Conservation (phyloP, 305 asterid genomes). For the Solanum hybrid region DNA sequence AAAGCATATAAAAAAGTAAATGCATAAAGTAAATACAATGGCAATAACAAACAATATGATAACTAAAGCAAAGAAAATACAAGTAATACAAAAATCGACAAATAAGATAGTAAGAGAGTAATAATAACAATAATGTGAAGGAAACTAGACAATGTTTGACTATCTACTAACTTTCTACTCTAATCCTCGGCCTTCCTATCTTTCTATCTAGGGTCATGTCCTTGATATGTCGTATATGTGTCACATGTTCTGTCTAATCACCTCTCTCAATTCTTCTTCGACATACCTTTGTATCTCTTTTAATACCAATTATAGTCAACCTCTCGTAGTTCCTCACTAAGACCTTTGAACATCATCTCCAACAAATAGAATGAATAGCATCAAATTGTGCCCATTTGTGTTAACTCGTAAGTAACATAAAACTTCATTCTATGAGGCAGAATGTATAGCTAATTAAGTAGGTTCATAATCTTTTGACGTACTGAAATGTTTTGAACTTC, state of each 20-base stretch:
- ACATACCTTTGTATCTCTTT: neutral
- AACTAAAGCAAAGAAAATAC: neutral
- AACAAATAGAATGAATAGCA: neutral
- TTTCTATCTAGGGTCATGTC: neutral
- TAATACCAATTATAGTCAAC: neutral
- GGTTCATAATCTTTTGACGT: neutral
- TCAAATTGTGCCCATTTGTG: neutral
- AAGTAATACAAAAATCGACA: neutral
- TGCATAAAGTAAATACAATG: neutral
- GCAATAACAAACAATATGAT: neutral
- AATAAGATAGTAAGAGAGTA: neutral
- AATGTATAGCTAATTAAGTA: neutral
- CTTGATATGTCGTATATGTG: neutral
- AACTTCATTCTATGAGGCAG: neutral
- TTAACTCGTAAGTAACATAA: neutral
- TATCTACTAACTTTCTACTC: neutral
- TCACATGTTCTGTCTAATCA: neutral
- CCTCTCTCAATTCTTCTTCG: neutral
- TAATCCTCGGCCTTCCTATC: neutral
- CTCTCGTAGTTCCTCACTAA: neutral
- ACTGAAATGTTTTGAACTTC: neutral
- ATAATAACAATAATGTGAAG: neutral
- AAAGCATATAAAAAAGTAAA: neutral
- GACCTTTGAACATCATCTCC: neutral
- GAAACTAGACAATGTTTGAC: neutral